Evolutionary conservation across 352 stramenopile species (phyloP).

Genomic region (Pythium insidiosum): DNA sequence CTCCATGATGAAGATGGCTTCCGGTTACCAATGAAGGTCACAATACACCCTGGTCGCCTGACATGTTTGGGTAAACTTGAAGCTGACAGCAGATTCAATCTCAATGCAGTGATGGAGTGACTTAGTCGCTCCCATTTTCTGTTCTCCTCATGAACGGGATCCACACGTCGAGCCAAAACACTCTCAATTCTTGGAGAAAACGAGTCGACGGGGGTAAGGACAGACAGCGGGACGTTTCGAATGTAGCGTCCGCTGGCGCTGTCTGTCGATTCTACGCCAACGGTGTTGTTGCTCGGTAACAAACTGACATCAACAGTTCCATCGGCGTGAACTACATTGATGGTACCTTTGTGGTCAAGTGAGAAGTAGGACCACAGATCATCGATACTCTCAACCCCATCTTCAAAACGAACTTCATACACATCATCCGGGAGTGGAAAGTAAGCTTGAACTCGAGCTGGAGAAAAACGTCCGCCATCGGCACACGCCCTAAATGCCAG

Average conservation of each 20-base stretch:
- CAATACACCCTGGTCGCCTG: conserved; percentile 21
- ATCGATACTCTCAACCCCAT: conserved; percentile 41
- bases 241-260: conserved; percentile 8
- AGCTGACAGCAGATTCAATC: conserved; percentile 35
- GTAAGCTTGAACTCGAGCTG: conserved; percentile 42
- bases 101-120: conserved; percentile 31
- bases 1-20: background rate
- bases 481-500: conserved; percentile 50
- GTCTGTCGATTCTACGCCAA: background rate
- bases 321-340: conserved; percentile 36
- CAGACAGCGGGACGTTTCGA: conserved; percentile 12
- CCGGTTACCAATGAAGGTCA: conserved; percentile 41
- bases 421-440: conserved; percentile 32
- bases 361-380: conserved; percentile 56
- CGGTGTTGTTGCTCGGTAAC: conserved; percentile 2
- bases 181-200: conserved; percentile 27
- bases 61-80: conserved; percentile 28
- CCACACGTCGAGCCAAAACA: conserved; percentile 27
- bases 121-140: conserved; percentile 21
- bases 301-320: conserved; percentile 48
- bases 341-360: conserved; percentile 40
- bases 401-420: conserved; percentile 54
- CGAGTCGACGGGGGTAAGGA: conserved; percentile 36
- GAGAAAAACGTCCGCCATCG: conserved; percentile 50
- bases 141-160: conserved; percentile 10